These are phyloP conservation scores for Dalbergia oliveri DNA, from an alignment of 306 rosid species.

Conservation along the genomic window DNA sequence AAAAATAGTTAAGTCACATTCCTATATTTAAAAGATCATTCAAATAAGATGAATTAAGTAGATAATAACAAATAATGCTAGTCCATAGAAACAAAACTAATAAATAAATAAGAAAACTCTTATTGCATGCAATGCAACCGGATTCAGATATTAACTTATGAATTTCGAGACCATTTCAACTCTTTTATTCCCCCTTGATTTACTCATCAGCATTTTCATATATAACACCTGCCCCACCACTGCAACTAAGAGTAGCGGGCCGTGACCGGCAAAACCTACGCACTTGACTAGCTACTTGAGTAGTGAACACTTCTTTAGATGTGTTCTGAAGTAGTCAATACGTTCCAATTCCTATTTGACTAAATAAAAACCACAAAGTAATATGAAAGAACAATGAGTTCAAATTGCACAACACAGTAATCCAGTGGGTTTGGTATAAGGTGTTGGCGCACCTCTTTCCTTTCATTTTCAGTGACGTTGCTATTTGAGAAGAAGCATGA, in stretches of 20 bases:
- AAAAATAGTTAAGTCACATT: no score
- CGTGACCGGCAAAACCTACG: conserved; percentile 55
- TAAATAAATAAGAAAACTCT: background rate
- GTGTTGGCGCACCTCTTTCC: background rate
- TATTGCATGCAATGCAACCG: background rate
- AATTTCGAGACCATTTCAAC: background rate
- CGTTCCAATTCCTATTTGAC: background rate
- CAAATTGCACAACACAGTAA: background rate
- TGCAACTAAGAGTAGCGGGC: conserved; percentile 49
- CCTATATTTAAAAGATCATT: no score
- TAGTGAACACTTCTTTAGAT: conserved; percentile 14
- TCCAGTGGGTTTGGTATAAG: background rate
- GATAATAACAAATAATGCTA: no score
- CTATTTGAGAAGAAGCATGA: conserved; percentile 4
- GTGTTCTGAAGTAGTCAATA: conserved; percentile 26
- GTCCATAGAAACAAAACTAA: background rate
- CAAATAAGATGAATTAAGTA: no score
- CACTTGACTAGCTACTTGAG: background rate
- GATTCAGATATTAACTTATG: background rate
- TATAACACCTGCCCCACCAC: conserved; percentile 34
- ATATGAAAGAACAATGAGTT: background rate
- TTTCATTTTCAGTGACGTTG: conserved; percentile 16
- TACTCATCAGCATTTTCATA: background rate
- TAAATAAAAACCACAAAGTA: background rate
- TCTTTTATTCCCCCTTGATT: conserved; percentile 12